A percentile compares a stretch with the other conserved stretches of the same genome.
phyloP scores from a whole-genome alignment of 2,329 filamentous ascomycete genomes.

The Colletotrichum orbiculare region DNA sequence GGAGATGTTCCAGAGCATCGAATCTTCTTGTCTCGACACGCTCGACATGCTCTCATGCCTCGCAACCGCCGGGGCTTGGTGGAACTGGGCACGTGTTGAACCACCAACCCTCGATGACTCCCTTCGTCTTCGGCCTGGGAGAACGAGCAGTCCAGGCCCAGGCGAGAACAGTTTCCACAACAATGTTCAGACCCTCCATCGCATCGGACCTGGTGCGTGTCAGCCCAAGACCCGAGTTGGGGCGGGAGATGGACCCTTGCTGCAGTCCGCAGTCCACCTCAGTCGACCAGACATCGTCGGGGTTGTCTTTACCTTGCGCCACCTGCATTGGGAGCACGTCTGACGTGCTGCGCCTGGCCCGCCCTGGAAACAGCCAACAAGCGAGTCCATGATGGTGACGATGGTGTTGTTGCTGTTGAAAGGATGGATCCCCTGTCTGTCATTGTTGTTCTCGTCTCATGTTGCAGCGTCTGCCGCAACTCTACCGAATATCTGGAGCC shows the following conservation, averaged over 20 bases:
- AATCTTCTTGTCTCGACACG: constrained; percentile 43
- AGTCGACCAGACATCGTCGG: background rate
- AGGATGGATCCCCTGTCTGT: constrained; percentile 21
- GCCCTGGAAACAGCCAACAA: constrained; percentile 37
- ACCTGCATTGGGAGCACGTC: constrained; percentile 42
- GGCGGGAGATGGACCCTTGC: background rate
- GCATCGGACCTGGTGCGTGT: constrained; percentile 40
- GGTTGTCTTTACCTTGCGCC: constrained; percentile 36
- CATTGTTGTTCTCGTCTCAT: constrained; percentile 25
- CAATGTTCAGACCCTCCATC: constrained; percentile 43
- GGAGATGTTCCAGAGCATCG: constrained; percentile 40
- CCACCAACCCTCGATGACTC: background rate
- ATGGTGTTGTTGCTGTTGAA: constrained; percentile 2
- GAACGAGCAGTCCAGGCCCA: constrained; percentile 49
- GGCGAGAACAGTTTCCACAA: constrained; percentile 48
- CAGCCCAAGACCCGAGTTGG: background rate
- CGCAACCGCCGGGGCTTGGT: constrained; percentile 36
- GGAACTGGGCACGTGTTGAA: constrained; percentile 30
- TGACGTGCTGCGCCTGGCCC: constrained; percentile 32
- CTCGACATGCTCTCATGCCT: constrained; percentile 40
- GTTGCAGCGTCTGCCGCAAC: constrained; percentile 16
- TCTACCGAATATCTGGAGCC: constrained; percentile 8
- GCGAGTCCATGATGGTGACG: constrained; percentile 35
- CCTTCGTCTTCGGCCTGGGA: background rate
- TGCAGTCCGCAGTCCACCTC: background rate